A percentile compares a stretch with the other conserved stretches of the same genome.
Conservation (phyloP, 495 filamentous ascomycete species). For the Xylona heveae region DNA sequence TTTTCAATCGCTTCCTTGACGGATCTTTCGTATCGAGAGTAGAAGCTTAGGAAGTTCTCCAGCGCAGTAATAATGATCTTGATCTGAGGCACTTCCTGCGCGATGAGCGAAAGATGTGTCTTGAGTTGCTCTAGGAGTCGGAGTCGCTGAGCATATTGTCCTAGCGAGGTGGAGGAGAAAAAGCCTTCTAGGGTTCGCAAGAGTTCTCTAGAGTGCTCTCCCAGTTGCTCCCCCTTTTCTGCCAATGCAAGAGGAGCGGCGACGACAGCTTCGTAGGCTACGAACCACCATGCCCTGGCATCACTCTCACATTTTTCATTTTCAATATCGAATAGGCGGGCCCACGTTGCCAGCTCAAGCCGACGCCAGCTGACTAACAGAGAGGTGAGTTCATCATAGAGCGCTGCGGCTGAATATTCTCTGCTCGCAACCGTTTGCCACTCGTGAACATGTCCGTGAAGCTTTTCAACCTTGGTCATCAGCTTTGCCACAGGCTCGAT, state of each 20-base stretch:
- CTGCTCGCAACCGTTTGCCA: conserved; percentile 84
- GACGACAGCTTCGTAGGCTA: conserved; percentile 75
- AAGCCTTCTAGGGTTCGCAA: conserved; percentile 54
- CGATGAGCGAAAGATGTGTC: conserved; percentile 34
- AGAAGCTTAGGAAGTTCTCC: conserved; percentile 56
- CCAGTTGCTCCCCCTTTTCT: conserved; percentile 32
- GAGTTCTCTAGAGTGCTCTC: conserved; percentile 40
- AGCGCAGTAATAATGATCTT: conserved; percentile 33
- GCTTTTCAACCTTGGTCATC: conserved; percentile 61
- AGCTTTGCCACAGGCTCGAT: conserved; percentile 73
- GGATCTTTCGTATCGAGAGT: conserved; percentile 39
- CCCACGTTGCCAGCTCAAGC: conserved; percentile 81
- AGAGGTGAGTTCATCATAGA: conserved; percentile 56
- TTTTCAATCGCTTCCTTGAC: conserved; percentile 38
- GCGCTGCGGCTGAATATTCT: conserved; percentile 40
- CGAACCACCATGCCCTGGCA: conserved; percentile 87
- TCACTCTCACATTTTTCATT: conserved; percentile 47
- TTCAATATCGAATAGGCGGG: conserved; percentile 72
- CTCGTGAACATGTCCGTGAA: conserved; percentile 64
- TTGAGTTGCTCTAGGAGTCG: conserved; percentile 51
- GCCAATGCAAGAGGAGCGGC: conserved; percentile 44
- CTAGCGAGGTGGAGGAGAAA: conserved; percentile 47
- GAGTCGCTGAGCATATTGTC: conserved; percentile 58
- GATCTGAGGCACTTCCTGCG: conserved; percentile 31
- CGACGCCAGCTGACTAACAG: conserved; percentile 71